Base-by-base conservation (phyloP, 345 rosid species). In the Eucalyptus regnans region DNA sequence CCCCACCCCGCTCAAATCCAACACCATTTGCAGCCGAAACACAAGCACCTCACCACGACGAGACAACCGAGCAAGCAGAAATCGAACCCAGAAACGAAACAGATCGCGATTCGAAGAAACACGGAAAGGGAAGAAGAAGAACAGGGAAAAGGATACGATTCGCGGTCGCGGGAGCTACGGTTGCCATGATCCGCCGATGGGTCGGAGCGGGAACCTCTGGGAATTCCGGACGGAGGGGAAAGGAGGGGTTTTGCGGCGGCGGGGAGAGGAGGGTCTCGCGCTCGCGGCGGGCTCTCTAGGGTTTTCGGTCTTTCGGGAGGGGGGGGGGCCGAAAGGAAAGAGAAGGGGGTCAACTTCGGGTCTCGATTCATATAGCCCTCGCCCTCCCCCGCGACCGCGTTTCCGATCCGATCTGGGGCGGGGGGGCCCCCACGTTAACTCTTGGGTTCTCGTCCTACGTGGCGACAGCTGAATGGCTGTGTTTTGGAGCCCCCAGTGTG, bases 141-240 rank as follows among this genome's bases (percentile, higher is more conserved):
- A 31, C 23, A 27, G 44, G 9, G 7, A 52, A 88, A 91, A 96
- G 98, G 97, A 97, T 97, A 97, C 99, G 94, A 90, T 97, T 98
- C 87, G 96, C 92, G 87, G 95, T 87, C 13, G 83, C 46, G 37
- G 95, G 91, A 91, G 95, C 91, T 87, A 95, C 97, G 87, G 95
- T 88, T 88, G 97, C 96, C 99, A 97, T 96, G 89, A 50, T 88
- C 56, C 80, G 56, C 81, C 49, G 51, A 27, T 23, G 31, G 31
- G 37, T 12, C 16, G 86, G 41, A 81, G 56, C 86, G 33, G 68
- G 83, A 88, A 88, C 86, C 91, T 89, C 91, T 86, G 50, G 51
- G 83, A 86, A 25, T 88, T 50, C 50, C 17, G 64, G 62, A 22
- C 52, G 89, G 23, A 23, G 16, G 33, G 44, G 52, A 37, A 22